Conservation (phyloP, 2,329 filamentous ascomycete species). For the Colletotrichum tanaceti region DNA sequence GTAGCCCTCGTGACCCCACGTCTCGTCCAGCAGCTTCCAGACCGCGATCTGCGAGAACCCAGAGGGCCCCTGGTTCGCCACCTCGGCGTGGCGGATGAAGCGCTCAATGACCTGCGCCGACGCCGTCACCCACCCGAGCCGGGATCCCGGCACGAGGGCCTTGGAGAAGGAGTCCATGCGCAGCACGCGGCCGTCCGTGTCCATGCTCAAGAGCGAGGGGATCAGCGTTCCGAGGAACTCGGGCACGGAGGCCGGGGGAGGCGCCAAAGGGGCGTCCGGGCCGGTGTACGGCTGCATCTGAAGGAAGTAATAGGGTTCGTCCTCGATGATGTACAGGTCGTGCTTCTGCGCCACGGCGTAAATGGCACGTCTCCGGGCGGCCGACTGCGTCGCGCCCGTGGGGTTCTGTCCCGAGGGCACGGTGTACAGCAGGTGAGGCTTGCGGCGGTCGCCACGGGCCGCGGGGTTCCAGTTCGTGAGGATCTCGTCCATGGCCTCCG, state of each 20-base stretch:
- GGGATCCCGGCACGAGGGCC: constrained; percentile 84
- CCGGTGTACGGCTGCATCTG: constrained; percentile 84
- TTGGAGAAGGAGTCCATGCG: constrained; percentile 95
- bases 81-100: constrained; percentile 85
- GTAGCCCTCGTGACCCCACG: constrained; percentile 93
- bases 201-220: constrained; percentile 82
- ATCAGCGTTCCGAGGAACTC: constrained; percentile 80
- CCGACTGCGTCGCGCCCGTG: constrained; percentile 83
- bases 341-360: constrained; percentile 86
- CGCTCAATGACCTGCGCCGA: constrained; percentile 86
- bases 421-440: constrained; percentile 69
- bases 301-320: constrained; percentile 95
- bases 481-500: constrained; percentile 63
- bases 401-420: constrained; percentile 88
- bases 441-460: constrained; percentile 58
- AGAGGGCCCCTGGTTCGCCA: constrained; percentile 84
- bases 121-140: constrained; percentile 89
- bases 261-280: constrained; percentile 60
- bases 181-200: constrained; percentile 87
- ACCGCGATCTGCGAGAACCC: constrained; percentile 87
- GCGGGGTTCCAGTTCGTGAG: constrained; percentile 62
- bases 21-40: constrained; percentile 90
- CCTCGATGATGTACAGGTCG: constrained; percentile 88
- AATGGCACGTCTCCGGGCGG: constrained; percentile 74
- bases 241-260: constrained; percentile 70